Evolutionary conservation across 805 yeast species (phyloP), one percentile per base, ranked within the genome.

Genomic region (Ogataea populi-albae): DNA sequence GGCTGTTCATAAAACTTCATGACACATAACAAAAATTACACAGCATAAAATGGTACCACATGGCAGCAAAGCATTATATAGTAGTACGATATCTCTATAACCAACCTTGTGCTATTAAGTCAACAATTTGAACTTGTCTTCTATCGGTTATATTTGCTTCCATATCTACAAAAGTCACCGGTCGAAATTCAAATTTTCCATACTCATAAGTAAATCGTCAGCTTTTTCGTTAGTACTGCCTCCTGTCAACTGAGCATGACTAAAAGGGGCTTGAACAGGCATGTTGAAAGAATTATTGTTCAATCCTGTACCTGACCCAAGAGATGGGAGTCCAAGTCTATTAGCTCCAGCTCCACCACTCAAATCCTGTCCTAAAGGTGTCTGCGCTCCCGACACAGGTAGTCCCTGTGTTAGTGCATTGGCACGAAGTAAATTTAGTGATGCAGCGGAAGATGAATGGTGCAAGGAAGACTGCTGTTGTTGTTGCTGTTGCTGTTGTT

Each of bases 381-480:
- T 38, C 31, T 40, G 41, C n/a, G n/a, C n/a, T n/a, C n/a, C n/a
- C n/a, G n/a, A n/a, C n/a, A n/a, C n/a, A n/a, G n/a, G n/a, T n/a
- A 26, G 16, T 50, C 3, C 47, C 46, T 7, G 47, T 39, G 23
- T 8, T 14, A 5, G 23, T 4, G 57, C 61, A 26, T 52, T 49
- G n/a, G 49, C 29, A 11, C 63, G 45, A 16, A 55, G 35, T 17
- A 55, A 18, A 32, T 57, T 57, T 30, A 57, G 40, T 9, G 62
- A 58, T 0, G 55, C 60, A 11, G 57, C 50, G 1, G 63, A 57
- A 4, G 57, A 44, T 5, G 64, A 57, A 35, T 58, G 61, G 33
- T 55, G 57, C 12, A 54, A 28, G 6, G 43, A 21, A 10, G 46
- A 34, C n/a, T 35, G 32, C 8, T 29, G 42, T 21, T 40, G 55